A percentile compares a stretch with the other conserved stretches of the same genome.
Evolutionary conservation across 1,284 basidiomycete genomes (phyloP).

Genomic region (Erythrobasidium hasegawianum): DNA sequence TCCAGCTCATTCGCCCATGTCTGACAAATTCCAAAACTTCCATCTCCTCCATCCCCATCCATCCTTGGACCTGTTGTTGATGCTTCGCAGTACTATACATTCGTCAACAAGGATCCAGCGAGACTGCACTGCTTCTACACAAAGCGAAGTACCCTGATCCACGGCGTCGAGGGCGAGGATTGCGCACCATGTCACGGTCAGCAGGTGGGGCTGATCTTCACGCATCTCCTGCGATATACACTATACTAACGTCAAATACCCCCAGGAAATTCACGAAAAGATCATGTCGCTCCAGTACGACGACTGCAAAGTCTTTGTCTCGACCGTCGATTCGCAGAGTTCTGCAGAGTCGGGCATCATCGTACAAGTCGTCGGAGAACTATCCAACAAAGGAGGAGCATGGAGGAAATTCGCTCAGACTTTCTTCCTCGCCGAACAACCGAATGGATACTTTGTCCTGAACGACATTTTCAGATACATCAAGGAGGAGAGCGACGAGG

Average conservation of each 20-base stretch:
- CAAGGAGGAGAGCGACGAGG: conserved; percentile 84
- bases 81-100: conserved; percentile 30
- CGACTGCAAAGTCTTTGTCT: conserved; percentile 73
- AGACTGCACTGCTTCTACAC: conserved; percentile 99
- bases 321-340: conserved; percentile 56
- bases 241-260: no score
- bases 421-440: conserved; percentile 99
- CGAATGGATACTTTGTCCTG: conserved; percentile 97
- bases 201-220: conserved; percentile 60
- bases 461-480: conserved; percentile 99
- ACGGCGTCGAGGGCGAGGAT: conserved; percentile 94
- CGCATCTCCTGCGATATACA: no score
- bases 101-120: conserved; percentile 81
- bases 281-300: conserved; percentile 89
- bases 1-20: neutral
- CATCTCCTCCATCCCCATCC: neutral
- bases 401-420: conserved; percentile 99
- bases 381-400: conserved; percentile 77
- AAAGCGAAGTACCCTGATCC: conserved; percentile 93
- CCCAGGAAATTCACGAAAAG: conserved; percentile 92
- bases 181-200: conserved; percentile 82
- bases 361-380: conserved; percentile 98
- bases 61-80: neutral
- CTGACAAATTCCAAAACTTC: neutral
- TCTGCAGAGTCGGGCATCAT: conserved; percentile 94